Evolutionary conservation across 2,329 filamentous ascomycete genomes (phyloP).

Genomic region (Leptographium procerum): DNA sequence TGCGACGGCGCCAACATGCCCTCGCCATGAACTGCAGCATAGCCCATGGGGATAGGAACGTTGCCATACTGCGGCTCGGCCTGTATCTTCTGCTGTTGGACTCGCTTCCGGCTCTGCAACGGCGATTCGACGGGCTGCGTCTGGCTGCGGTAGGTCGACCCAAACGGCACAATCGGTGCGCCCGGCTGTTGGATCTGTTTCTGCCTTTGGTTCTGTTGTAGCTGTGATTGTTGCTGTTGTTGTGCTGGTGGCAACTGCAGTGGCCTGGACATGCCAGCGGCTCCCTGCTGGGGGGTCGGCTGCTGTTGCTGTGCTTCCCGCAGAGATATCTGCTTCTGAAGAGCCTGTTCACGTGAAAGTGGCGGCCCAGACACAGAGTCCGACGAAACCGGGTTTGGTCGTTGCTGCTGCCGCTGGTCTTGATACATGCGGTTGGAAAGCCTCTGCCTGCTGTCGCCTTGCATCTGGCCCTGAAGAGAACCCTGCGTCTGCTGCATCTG

Average conservation of each 20-base stretch:
- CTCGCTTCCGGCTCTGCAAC: background rate
- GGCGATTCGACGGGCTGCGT: background rate
- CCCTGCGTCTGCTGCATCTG: background rate
- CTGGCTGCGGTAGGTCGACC: background rate
- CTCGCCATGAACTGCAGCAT: constrained; percentile 25
- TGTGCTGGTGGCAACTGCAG: too few species aligned
- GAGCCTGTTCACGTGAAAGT: constrained; percentile 3
- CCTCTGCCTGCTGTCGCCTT: too few species aligned
- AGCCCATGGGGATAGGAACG: constrained; percentile 26
- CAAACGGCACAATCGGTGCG: background rate
- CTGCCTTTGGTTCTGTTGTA: background rate
- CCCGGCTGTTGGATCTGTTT: background rate
- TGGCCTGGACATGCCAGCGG: too few species aligned
- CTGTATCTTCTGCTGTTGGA: background rate
- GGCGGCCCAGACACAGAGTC: background rate
- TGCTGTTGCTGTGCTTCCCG: constrained; percentile 1
- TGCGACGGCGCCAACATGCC: constrained; percentile 19
- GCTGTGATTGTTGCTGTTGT: background rate
- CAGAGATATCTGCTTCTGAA: constrained; percentile 9
- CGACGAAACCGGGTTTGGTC: background rate
- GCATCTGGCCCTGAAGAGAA: background rate
- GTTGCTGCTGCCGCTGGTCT: background rate
- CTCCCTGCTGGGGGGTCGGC: too few species aligned
- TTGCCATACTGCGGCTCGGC: constrained; percentile 24
- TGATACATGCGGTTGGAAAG: background rate